Base-by-base conservation (phyloP, 805 yeast genomes). In the Wickerhamiella parazyma region DNA sequence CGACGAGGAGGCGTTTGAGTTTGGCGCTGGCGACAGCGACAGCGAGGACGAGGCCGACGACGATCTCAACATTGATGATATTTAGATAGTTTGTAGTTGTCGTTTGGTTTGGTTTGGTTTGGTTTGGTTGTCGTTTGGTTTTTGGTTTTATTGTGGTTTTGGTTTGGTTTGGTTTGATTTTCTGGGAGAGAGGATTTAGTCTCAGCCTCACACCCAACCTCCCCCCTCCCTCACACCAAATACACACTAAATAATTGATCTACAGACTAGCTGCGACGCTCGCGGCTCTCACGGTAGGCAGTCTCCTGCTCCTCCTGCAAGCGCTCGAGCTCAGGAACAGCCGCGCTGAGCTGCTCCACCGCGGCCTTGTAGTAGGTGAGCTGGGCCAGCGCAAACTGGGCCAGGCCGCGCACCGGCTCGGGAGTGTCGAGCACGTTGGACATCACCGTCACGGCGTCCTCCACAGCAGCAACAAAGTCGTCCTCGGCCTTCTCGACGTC, bases 1-100 rank as follows among this genome's bases (percentile, higher is more conserved):
- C 49, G 97, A 87, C 55, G 98, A 91, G 58, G 94, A 86, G 63
- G 89, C 89, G 76, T 86, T 89, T 66, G 97, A 89, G 70, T 91
- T 91, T 66, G 97, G 95, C 65, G 87, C 80, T 60, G 94, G 83
- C 49, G 85, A 82, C 51, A 86, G 76, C 47, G 82, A 74, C 44
- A 86, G 76, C 19, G 86, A 78, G 31, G 84, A 71, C 25, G 75
- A 64, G 22, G 70, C 64, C 35, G 70, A 59, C 38, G 77, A 72
- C 45, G 82, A 76, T 55, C 75, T 86, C 63, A 94, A 87, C 69
- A 87, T 91, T 60, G 97, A 89, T 66, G 97, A 91, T 68, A 87
- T 89, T 63, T 89, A 75, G 5, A 21, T 21, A 21, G 28, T 36
- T 36, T n/a, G n/a, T n/a, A n/a, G n/a, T n/a, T n/a, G n/a, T n/a